Percentiles rank a stretch among this genome's conserved stretches.
Conservation (phyloP, 306 rosid species). For the Corylus americana region DNA sequence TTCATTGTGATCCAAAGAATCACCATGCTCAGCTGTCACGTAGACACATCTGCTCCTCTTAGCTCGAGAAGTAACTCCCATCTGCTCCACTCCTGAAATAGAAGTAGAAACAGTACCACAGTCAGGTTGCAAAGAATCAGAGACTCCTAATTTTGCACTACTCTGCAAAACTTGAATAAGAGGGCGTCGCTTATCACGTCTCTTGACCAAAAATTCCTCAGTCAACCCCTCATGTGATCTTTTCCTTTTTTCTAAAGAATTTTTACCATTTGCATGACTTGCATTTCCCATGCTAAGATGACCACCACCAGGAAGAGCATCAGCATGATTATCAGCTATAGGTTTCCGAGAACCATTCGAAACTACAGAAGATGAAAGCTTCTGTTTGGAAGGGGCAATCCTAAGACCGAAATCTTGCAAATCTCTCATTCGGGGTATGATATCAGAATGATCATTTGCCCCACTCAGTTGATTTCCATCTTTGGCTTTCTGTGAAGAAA, state of each 20-base stretch:
- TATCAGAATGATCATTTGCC: constrained; percentile 52
- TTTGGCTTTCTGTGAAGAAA: constrained; percentile 33
- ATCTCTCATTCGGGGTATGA: constrained; percentile 55
- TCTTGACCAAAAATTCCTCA: constrained; percentile 32
- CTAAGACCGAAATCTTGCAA: constrained; percentile 65
- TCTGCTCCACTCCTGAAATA: constrained; percentile 61
- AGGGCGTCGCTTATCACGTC: constrained; percentile 22
- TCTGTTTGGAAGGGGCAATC: constrained; percentile 48
- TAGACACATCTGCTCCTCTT: constrained; percentile 72
- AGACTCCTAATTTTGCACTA: constrained; percentile 34
- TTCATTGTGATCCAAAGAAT: constrained; percentile 71
- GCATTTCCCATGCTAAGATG: constrained; percentile 39
- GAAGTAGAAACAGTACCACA: constrained; percentile 36
- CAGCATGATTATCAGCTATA: constrained; percentile 40
- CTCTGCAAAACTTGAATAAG: constrained; percentile 38
- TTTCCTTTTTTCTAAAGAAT: constrained; percentile 33
- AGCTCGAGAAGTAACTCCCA: constrained; percentile 48
- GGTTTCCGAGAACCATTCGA: constrained; percentile 47
- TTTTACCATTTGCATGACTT: constrained; percentile 39
- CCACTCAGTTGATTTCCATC: constrained; percentile 53
- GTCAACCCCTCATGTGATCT: constrained; percentile 31
- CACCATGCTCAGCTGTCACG: constrained; percentile 72
- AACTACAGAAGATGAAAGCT: constrained; percentile 41
- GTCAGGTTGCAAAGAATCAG: constrained; percentile 37
- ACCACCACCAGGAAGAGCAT: constrained; percentile 35